Percentiles rank a stretch among this genome's conserved stretches.
Conservation (phyloP, 257 asterid species). For the Penstemon davidsonii region DNA sequence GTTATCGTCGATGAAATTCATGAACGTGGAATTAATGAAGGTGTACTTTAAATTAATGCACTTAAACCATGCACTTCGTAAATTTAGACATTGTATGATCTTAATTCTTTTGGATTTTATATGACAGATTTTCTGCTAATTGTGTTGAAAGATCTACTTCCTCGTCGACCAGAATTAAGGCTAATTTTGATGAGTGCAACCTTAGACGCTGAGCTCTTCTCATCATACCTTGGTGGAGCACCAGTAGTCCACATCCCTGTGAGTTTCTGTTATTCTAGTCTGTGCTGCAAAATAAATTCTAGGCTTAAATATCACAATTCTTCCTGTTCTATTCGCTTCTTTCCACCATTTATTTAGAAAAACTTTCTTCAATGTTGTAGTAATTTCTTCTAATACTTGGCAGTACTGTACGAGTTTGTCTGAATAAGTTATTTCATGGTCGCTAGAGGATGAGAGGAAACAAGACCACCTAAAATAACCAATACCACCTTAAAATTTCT, state of each 20-base stretch:
- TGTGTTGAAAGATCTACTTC: slow-evolving; percentile 86
- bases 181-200: slow-evolving; percentile 98
- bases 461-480: neutral
- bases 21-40: slow-evolving; percentile 99
- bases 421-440: slow-evolving; percentile 4
- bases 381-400: neutral
- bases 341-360: slow-evolving; percentile 7
- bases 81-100: slow-evolving; percentile 14
- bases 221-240: slow-evolving; percentile 81
- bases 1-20: slow-evolving; percentile 95
- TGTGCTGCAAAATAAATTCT: neutral
- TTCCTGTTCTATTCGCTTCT: slow-evolving; percentile 6
- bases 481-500: neutral
- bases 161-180: slow-evolving; percentile 88
- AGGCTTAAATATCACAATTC: slow-evolving; percentile 7
- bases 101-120: slow-evolving; percentile 33
- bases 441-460: neutral
- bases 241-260: slow-evolving; percentile 78
- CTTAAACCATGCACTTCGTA: slow-evolving; percentile 9
- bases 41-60: slow-evolving; percentile 38
- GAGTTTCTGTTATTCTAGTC: slow-evolving; percentile 32
- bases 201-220: slow-evolving; percentile 84
- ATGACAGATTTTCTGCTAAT: slow-evolving; percentile 87
- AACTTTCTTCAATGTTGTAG: neutral
- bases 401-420: neutral